These are phyloP conservation scores for Microcera coccophila DNA, from an alignment of 2,329 filamentous ascomycete species.

Conservation along the genomic window DNA sequence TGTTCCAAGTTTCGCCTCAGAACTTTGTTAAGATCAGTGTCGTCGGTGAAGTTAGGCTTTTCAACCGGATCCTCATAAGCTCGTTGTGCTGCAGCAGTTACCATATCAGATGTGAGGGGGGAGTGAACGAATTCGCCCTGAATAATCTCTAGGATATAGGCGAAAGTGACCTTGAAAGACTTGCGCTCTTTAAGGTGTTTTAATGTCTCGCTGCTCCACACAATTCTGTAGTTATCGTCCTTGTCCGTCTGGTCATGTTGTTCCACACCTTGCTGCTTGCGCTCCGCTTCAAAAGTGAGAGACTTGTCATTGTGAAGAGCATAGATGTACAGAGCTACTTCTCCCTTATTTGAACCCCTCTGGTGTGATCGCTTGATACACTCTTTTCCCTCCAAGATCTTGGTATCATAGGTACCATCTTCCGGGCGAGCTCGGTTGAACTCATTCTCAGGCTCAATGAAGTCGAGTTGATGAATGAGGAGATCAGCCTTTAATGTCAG, in stretches of 20 bases:
- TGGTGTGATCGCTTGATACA: neutral
- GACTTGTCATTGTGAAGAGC: neutral
- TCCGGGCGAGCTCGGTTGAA: neutral
- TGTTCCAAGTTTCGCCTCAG: conserved; percentile 3
- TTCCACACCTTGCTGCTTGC: too few relatives aligned
- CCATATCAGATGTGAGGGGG: neutral
- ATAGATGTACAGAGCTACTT: neutral
- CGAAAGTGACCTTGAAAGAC: neutral
- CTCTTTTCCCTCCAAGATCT: neutral
- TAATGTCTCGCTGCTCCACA: neutral
- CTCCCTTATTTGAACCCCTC: neutral
- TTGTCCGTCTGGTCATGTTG: too few relatives aligned
- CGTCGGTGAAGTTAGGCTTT: neutral
- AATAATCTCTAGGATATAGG: neutral
- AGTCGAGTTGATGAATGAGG: neutral
- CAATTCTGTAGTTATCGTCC: neutral
- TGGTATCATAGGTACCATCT: neutral
- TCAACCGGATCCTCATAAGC: neutral
- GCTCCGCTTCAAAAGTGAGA: neutral
- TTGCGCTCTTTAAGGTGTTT: neutral
- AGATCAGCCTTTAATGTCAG: neutral
- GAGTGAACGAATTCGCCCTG: neutral
- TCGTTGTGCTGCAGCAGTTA: neutral
- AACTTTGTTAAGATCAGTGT: neutral
- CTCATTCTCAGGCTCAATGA: neutral